These are phyloP conservation scores for Ustilago trichophora DNA, from an alignment of 1,284 basidiomycete genomes.

Conservation along the genomic window DNA sequence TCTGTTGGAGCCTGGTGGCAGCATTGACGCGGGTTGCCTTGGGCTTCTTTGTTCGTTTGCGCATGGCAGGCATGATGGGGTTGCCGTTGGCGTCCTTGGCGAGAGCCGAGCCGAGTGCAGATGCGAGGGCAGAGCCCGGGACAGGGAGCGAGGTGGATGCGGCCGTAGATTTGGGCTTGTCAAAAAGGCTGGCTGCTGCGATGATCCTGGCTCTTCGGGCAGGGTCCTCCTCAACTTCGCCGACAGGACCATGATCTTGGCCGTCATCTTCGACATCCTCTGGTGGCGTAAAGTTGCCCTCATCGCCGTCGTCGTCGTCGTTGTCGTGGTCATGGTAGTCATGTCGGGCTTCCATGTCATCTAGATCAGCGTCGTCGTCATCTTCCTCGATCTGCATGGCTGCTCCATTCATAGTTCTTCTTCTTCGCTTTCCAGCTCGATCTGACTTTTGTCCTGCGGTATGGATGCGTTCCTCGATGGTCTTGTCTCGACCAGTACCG, in stretches of 20 bases:
- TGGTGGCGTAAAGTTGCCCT: slow-evolving; percentile 27
- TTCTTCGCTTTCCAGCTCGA: slow-evolving; percentile 14
- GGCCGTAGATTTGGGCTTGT: slow-evolving; percentile 20
- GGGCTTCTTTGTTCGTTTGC: slow-evolving; percentile 49
- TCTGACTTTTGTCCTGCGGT: slow-evolving; percentile 43
- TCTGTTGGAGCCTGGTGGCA: slow-evolving; percentile 27
- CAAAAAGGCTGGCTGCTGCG: slow-evolving; percentile 41
- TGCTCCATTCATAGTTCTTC: slow-evolving; percentile 36
- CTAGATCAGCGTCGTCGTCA: slow-evolving; percentile 51
- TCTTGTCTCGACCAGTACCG: slow-evolving; percentile 57
- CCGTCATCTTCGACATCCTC: slow-evolving; percentile 38
- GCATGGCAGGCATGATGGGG: slow-evolving; percentile 43
- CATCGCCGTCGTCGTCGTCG: slow-evolving; percentile 16
- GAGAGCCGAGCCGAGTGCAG: slow-evolving; percentile 58
- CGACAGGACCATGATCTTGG: slow-evolving; percentile 29
- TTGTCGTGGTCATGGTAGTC: slow-evolving; percentile 1
- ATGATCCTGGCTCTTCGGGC: slow-evolving; percentile 43
- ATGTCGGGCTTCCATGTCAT: slow-evolving; percentile 4
- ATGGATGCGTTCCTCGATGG: slow-evolving; percentile 54
- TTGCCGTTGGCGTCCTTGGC: slow-evolving; percentile 57
- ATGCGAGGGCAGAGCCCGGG: slow-evolving; percentile 25
- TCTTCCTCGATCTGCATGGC: slow-evolving; percentile 53
- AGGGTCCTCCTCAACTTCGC: slow-evolving; percentile 47
- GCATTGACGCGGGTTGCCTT: slow-evolving; percentile 34
- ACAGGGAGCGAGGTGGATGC: slow-evolving; percentile 7